Base-by-base conservation (phyloP, 2,329 filamentous ascomycete species). In the Clathrospora elynae region DNA sequence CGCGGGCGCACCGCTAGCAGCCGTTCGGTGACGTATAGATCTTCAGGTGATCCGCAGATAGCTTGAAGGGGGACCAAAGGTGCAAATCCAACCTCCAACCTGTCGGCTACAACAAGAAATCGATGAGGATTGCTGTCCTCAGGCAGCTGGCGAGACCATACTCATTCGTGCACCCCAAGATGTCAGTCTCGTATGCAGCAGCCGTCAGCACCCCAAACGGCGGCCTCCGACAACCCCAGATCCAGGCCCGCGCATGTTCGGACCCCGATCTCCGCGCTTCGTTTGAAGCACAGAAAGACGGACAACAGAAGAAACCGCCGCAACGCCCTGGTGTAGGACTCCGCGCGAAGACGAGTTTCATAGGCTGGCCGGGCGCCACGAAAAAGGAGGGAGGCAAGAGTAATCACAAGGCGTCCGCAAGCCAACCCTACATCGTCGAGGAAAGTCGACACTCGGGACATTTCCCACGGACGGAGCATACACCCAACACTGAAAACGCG, bases 401-500 rank as follows among this genome's bases (percentile, higher is more conserved):
- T 16, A 43, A 30, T 35, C n/a, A 18, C 0, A 31, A 33, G 13
- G 20, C 23, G 6, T 22, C 17, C 6, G 9, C 28, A 4, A 29
- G 40, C 18, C 35, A 46, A 28, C 46, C 40, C 10, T 48, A 48
- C 8, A 30, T 41, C 17, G 41, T 46, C 17, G 37, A 45, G 9
- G 51, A 53, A 30, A 35, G 30, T 1, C 39, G 40, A 16, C 22
- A 36, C 1, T 43, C 43, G 18, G 31, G 32, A 2, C 36, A 46
- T 2, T 35, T 43, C 9, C 35, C 52, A 3, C 47, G 55, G 3
- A 36, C 50, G 3, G 52, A 60, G 26, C 61, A 68, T 38, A 55
- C 42, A 12, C 70, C 71, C 0, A 66, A 66, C 11, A 71, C 68
- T 4, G 47, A 44, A 2, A 35, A 42, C 3, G 46, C 56, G 3